Percentiles rank a stretch among this genome's conserved stretches.
Conservation (phyloP, 164 flowering plant species). For the Tetracentron sinense region DNA sequence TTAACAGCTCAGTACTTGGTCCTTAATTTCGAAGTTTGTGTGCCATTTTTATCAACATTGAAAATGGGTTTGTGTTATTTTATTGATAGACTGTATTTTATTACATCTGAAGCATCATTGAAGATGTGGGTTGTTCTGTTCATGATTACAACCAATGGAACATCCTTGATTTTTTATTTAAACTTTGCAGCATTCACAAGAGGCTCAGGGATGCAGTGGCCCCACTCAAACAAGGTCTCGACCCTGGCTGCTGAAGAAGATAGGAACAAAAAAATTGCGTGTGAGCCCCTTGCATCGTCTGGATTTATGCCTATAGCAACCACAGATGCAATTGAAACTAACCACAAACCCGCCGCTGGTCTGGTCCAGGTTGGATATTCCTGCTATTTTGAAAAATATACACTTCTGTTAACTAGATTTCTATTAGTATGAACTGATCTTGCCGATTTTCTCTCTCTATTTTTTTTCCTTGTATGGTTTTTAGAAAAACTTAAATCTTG, state of each 20-base stretch:
- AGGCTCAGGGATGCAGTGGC: conserved; percentile 34
- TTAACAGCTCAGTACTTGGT: too few relatives aligned
- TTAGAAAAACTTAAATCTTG: conserved; percentile 18
- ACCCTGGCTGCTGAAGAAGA: conserved; percentile 29
- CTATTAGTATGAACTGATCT: not conserved
- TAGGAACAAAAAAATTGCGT: conserved; percentile 18
- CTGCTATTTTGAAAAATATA: not conserved
- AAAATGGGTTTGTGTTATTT: not conserved
- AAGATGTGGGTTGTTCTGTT: not conserved
- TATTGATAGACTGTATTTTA: not conserved
- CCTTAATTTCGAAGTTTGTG: too few relatives aligned
- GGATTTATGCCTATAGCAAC: conserved; percentile 24
- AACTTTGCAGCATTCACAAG: not conserved
- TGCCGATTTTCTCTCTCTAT: not conserved
- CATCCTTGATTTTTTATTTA: not conserved
- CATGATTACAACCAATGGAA: not conserved
- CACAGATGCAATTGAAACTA: conserved; percentile 25
- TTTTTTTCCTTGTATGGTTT: not conserved
- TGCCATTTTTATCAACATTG: not conserved
- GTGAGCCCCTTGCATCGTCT: conserved; percentile 22
- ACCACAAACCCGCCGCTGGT: conserved; percentile 19
- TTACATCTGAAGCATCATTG: not conserved
- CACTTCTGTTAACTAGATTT: not conserved
- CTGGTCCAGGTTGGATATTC: conserved; percentile 22
- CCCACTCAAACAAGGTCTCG: conserved; percentile 34